Evolutionary conservation across 2,329 filamentous ascomycete species (phyloP).

Genomic region (Apiospora pterosperma): DNA sequence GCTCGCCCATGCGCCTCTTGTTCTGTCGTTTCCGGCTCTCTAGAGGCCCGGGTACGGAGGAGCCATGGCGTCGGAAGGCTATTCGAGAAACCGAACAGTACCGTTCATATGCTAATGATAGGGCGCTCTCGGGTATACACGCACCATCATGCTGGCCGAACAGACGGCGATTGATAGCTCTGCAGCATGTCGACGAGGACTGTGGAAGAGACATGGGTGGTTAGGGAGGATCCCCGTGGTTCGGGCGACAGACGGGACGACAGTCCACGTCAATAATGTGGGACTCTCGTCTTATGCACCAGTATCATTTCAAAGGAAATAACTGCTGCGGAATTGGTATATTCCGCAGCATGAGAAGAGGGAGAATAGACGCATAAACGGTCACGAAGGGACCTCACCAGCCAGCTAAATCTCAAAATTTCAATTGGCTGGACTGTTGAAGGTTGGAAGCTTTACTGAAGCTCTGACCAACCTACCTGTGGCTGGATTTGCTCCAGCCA

Average conservation of each 20-base stretch:
- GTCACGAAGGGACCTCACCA: background rate
- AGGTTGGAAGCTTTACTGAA: background rate
- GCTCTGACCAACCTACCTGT: background rate
- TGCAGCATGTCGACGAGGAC: constrained; percentile 38
- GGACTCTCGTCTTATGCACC: background rate
- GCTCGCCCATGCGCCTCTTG: constrained; percentile 51
- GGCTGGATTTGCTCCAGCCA: background rate
- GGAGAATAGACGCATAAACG: background rate
- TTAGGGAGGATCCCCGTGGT: background rate
- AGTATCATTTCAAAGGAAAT: background rate
- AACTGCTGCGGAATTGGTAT: background rate
- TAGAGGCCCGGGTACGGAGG: constrained; percentile 49
- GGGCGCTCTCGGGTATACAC: constrained; percentile 58
- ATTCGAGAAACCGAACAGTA: constrained; percentile 31
- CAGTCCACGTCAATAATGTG: constrained; percentile 1
- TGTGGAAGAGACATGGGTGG: background rate
- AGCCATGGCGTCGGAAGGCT: constrained; percentile 19
- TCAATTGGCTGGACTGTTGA: background rate
- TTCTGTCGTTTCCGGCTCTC: constrained; percentile 52
- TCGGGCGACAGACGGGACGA: background rate
- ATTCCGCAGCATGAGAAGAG: background rate
- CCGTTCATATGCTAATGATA: constrained; percentile 47
- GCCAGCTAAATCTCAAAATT: background rate
- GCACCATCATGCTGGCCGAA: constrained; percentile 38
- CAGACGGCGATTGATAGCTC: constrained; percentile 42